Evolutionary conservation across 139 green algal genomes (phyloP).

Genomic region (Nannochloris sp.): DNA sequence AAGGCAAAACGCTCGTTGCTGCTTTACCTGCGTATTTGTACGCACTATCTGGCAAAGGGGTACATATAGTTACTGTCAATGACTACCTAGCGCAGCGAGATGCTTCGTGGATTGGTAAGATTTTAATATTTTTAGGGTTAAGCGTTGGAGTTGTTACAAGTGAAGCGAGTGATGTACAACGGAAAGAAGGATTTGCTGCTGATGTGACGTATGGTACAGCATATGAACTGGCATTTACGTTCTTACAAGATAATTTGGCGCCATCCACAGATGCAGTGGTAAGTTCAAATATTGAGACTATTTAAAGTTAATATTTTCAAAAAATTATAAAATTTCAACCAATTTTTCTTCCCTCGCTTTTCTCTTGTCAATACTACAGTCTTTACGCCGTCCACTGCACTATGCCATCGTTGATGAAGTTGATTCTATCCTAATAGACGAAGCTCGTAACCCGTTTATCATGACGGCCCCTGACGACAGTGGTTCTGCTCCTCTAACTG

Average conservation of each 20-base stretch:
- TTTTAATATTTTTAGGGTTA: constrained; percentile 79
- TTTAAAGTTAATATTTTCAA: no score
- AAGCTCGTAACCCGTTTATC: constrained; percentile 59
- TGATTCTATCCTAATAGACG: constrained; percentile 75
- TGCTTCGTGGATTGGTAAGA: constrained; percentile 75
- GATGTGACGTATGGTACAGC: constrained; percentile 86
- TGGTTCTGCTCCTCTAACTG: background rate
- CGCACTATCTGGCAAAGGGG: constrained; percentile 44
- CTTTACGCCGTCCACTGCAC: constrained; percentile 43
- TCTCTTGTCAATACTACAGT: constrained; percentile 22
- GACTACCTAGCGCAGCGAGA: constrained; percentile 85
- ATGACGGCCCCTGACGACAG: constrained; percentile 16
- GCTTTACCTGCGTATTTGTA: constrained; percentile 62
- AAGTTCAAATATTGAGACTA: background rate
- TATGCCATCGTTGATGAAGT: constrained; percentile 85
- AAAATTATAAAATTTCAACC: background rate
- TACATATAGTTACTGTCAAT: constrained; percentile 92
- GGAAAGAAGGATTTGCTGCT: constrained; percentile 37
- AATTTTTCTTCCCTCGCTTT: constrained; percentile 1
- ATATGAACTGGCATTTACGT: constrained; percentile 72
- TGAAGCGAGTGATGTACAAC: background rate
- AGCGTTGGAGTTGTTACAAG: constrained; percentile 49
- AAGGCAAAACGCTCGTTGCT: constrained; percentile 96
- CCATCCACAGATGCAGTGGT: constrained; percentile 2
- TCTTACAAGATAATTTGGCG: constrained; percentile 78